A percentile compares a stretch with the other conserved stretches of the same genome.
Conservation (phyloP, 805 yeast genomes). For the Candida palmyrensis region DNA sequence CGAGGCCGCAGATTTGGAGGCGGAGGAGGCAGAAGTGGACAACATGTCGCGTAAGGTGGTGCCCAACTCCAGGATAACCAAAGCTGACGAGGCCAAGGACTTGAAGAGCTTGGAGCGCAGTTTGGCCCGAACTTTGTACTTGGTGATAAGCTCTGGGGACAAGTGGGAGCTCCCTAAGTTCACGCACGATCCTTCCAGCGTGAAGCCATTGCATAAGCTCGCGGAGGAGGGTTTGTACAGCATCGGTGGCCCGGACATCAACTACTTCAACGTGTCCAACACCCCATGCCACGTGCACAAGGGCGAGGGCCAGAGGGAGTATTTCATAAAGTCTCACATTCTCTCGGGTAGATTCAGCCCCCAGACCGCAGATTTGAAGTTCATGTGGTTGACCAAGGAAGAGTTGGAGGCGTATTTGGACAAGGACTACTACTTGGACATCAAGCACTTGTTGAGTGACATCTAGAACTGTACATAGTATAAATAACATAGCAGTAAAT, state of each 20-base stretch:
- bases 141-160: slow-evolving; percentile 48
- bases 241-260: slow-evolving; percentile 70
- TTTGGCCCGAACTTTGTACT: slow-evolving; percentile 73
- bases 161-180: slow-evolving; percentile 86
- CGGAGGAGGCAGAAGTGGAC: slow-evolving; percentile 21
- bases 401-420: slow-evolving; percentile 59
- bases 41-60: slow-evolving; percentile 64
- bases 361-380: slow-evolving; percentile 39
- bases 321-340: slow-evolving; percentile 80
- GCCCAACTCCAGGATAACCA: slow-evolving; percentile 67
- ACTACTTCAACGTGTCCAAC: slow-evolving; percentile 87
- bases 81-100: slow-evolving; percentile 68
- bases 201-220: slow-evolving; percentile 54
- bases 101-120: slow-evolving; percentile 68
- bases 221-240: slow-evolving; percentile 71
- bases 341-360: slow-evolving; percentile 72
- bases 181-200: slow-evolving; percentile 18
- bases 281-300: slow-evolving; percentile 75
- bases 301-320: slow-evolving; percentile 45
- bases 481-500: background rate
- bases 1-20: slow-evolving; percentile 14
- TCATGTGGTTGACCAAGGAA: slow-evolving; percentile 80
- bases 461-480: slow-evolving; percentile 21
- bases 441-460: slow-evolving; percentile 45
- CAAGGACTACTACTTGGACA: slow-evolving; percentile 49